phyloP scores from a whole-genome alignment of 148 eudicot species.

The Chenopodium formosanum region DNA sequence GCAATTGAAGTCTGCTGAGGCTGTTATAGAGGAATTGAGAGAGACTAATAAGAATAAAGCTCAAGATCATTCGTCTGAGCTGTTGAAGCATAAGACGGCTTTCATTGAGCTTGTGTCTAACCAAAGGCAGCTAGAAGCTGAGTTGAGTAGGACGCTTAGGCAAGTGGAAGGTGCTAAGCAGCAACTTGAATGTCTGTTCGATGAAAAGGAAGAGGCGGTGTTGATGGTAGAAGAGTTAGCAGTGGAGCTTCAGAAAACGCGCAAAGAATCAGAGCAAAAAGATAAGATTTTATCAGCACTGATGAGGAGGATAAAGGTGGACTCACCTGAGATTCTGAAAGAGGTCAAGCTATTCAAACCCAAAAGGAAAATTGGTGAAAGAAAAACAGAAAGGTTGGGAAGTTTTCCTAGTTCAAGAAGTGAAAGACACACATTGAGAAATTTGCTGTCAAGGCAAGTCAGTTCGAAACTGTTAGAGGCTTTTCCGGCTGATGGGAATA shows the following conservation, averaged over 20 bases:
- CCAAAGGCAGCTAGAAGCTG: constrained; percentile 87
- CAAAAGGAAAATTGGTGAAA: constrained; percentile 53
- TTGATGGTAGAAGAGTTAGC: constrained; percentile 67
- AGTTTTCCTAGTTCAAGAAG: constrained; percentile 46
- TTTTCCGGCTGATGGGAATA: constrained; percentile 22
- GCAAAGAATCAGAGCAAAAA: constrained; percentile 69
- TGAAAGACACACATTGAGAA: constrained; percentile 59
- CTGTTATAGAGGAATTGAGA: constrained; percentile 50
- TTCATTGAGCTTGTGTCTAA: constrained; percentile 87
- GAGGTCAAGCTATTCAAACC: constrained; percentile 63
- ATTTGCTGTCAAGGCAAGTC: constrained; percentile 55
- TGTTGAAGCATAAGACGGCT: constrained; percentile 79
- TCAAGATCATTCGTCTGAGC: constrained; percentile 56
- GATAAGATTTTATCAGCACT: constrained; percentile 75
- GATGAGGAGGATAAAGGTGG: constrained; percentile 72
- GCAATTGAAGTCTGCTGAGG: constrained; percentile 40
- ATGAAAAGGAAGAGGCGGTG: constrained; percentile 70
- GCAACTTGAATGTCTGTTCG: constrained; percentile 55
- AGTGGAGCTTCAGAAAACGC: constrained; percentile 53
- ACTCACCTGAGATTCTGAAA: constrained; percentile 57
- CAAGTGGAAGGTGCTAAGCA: constrained; percentile 71
- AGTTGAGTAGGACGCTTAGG: constrained; percentile 68
- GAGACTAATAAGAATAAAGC: constrained; percentile 50
- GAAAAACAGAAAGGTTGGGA: constrained; percentile 45
- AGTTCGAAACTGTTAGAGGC: constrained; percentile 41